Percentiles rank a stretch among this genome's conserved stretches.
phyloP scores from a whole-genome alignment of 768 basidiomycete genomes.

The Tremella yokohamensis region DNA sequence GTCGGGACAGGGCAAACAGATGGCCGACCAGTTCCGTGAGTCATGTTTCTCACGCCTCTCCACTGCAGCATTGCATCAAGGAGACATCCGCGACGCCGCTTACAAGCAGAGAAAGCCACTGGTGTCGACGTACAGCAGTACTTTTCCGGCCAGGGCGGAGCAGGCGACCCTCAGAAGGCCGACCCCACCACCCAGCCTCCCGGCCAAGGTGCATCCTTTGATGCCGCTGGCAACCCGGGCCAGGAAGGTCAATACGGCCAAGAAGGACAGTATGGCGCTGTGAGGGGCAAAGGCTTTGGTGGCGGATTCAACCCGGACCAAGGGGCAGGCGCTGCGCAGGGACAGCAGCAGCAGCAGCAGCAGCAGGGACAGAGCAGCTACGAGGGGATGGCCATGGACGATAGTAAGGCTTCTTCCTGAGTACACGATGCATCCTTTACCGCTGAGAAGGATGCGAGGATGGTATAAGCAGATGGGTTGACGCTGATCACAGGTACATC shows the following conservation, averaged over 20 bases:
- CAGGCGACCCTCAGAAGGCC: too few species aligned
- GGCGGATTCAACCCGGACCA: slow-evolving; percentile 18
- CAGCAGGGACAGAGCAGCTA: slow-evolving; percentile 17
- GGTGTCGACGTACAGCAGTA: too few species aligned
- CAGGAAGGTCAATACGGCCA: slow-evolving; percentile 16
- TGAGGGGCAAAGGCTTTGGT: slow-evolving; percentile 25
- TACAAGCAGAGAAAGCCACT: too few species aligned
- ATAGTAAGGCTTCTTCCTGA: slow-evolving; percentile 18
- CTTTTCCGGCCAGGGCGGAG: too few species aligned
- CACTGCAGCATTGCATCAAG: too few species aligned
- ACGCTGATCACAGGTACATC: slow-evolving; percentile 24
- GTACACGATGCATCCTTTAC: slow-evolving; percentile 1
- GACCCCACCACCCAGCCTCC: too few species aligned
- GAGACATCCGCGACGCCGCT: too few species aligned
- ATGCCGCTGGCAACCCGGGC: not conserved
- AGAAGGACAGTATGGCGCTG: slow-evolving; percentile 26
- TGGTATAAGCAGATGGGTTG: too few species aligned
- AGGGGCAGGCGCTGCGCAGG: slow-evolving; percentile 8
- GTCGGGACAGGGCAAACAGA: too few species aligned
- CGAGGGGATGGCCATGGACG: slow-evolving; percentile 23
- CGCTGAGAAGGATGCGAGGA: not conserved
- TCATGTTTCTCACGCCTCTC: too few species aligned
- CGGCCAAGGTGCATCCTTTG: too few species aligned
- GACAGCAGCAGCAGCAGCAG: slow-evolving; percentile 6
- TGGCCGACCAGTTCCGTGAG: too few species aligned